These are phyloP conservation scores for Jasminum sambac DNA, from an alignment of 257 asterid species.

Conservation along the genomic window DNA sequence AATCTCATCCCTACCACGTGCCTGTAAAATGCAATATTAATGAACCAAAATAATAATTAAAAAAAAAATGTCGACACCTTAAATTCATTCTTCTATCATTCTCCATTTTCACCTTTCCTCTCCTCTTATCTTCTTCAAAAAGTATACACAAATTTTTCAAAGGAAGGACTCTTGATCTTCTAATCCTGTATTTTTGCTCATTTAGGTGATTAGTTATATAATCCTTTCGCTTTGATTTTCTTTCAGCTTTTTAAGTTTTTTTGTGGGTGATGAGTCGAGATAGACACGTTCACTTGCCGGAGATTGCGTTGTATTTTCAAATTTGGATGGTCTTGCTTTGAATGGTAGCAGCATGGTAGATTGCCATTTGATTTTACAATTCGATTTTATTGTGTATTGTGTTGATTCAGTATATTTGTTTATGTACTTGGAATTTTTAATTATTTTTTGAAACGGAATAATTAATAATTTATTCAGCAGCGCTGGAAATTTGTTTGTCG, in stretches of 20 bases:
- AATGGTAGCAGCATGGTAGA: neutral
- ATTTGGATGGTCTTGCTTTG: neutral
- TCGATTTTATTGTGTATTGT: neutral
- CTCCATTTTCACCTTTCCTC: neutral
- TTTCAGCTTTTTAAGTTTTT: neutral
- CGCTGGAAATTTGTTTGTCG: neutral
- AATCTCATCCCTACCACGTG: slow-evolving; percentile 33
- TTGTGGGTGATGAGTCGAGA: neutral
- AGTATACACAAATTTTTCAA: neutral
- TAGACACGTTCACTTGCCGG: neutral
- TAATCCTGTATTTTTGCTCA: neutral
- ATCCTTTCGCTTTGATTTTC: neutral
- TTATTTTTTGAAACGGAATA: neutral
- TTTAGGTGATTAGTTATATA: neutral
- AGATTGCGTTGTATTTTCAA: neutral
- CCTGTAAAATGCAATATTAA: slow-evolving; percentile 24
- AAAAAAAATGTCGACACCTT: slow-evolving; percentile 32
- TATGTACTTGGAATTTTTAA: neutral
- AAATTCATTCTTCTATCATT: slow-evolving; percentile 11
- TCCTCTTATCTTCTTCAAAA: neutral
- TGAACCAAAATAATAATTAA: neutral
- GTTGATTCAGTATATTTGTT: neutral
- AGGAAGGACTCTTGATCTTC: neutral
- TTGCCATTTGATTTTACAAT: neutral
- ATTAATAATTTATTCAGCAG: neutral